A percentile compares a stretch with the other conserved stretches of the same genome.
These are phyloP conservation scores for Aspergillus sclerotialis DNA, from an alignment of 2,329 filamentous ascomycete species.

Conservation along the genomic window DNA sequence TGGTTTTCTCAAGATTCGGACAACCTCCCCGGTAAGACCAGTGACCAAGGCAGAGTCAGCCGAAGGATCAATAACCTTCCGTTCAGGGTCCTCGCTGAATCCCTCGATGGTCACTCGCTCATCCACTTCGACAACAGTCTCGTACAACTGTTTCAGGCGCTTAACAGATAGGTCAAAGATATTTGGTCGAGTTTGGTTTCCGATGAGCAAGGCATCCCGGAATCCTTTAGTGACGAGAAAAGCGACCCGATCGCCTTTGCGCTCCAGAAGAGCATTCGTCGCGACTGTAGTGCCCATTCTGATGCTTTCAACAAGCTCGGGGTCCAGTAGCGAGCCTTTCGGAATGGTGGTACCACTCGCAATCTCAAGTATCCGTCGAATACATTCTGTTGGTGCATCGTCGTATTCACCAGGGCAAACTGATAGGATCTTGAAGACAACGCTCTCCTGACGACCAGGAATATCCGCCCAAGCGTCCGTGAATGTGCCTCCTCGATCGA, in stretches of 20 bases:
- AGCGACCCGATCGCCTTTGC: slow-evolving; percentile 77
- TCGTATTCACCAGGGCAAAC: slow-evolving; percentile 18
- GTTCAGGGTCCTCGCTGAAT: slow-evolving; percentile 57
- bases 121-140: slow-evolving; percentile 79
- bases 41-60: slow-evolving; percentile 37
- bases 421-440: slow-evolving; percentile 23
- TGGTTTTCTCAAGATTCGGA: slow-evolving; percentile 60
- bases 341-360: background rate
- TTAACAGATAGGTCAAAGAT: slow-evolving; percentile 80
- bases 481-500: slow-evolving; percentile 17
- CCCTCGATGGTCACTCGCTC: slow-evolving; percentile 79
- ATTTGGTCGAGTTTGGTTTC: slow-evolving; percentile 78
- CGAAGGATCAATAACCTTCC: slow-evolving; percentile 62
- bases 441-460: slow-evolving; percentile 11
- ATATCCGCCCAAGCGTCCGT: background rate
- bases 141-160: slow-evolving; percentile 55
- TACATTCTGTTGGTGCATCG: slow-evolving; percentile 65
- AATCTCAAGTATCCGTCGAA: slow-evolving; percentile 54
- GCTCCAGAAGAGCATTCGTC: slow-evolving; percentile 77
- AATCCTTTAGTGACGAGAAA: slow-evolving; percentile 80
- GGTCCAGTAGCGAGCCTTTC: background rate
- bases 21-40: slow-evolving; percentile 59
- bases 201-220: slow-evolving; percentile 73
- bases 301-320: slow-evolving; percentile 42
- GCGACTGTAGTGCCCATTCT: slow-evolving; percentile 90